These are phyloP conservation scores for Cutaneotrichosporon mucoides DNA, from an alignment of 1,284 basidiomycete genomes.

Conservation along the genomic window DNA sequence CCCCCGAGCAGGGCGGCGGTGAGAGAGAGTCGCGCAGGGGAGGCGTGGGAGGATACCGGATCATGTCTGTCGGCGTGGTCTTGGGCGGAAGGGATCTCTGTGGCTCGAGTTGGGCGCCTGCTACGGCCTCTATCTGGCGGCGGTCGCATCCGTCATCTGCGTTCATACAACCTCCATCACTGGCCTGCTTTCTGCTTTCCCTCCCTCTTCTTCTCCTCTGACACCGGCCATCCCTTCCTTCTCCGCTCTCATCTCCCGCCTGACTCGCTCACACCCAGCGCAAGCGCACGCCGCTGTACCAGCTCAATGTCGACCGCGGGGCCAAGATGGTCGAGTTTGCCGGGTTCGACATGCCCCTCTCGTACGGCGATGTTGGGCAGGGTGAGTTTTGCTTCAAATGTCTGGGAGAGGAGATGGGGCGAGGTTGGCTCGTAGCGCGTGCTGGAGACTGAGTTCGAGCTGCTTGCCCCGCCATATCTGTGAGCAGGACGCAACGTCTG, in stretches of 20 bases:
- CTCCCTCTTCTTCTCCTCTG: no score
- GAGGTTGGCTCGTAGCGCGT: background rate
- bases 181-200: no score
- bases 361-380: conserved; percentile 78
- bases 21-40: background rate
- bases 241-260: background rate
- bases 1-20: background rate
- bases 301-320: conserved; percentile 78
- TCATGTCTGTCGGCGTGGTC: no score
- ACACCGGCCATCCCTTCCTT: background rate
- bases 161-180: no score
- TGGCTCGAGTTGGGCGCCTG: no score
- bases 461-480: no score
- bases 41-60: no score
- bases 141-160: no score
- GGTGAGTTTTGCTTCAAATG: conserved; percentile 52
- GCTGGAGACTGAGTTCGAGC: no score
- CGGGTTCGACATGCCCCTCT: conserved; percentile 90
- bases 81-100: no score
- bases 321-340: conserved; percentile 98
- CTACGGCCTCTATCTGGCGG: no score
- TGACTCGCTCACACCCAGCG: conserved; percentile 39
- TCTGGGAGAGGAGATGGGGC: background rate
- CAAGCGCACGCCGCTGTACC: conserved; percentile 74
- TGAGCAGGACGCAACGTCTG: no score